A percentile compares a stretch with the other conserved stretches of the same genome.
Evolutionary conservation across 1,284 basidiomycete species (phyloP).

Genomic region (Testicularia cyperi): DNA sequence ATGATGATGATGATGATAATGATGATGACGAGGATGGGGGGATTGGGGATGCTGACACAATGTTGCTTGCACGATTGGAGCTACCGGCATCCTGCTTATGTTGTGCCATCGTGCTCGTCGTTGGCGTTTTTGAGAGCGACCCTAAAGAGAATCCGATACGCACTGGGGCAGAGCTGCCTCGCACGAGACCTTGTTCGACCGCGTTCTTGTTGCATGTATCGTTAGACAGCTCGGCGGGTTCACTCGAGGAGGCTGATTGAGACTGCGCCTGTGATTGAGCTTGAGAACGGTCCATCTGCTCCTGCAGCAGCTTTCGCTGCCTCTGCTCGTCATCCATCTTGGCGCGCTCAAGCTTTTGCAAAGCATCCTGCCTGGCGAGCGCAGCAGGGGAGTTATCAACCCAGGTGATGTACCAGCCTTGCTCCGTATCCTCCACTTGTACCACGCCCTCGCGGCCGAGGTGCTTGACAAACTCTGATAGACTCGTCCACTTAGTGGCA

Average conservation of each 20-base stretch:
- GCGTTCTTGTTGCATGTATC: slow-evolving; percentile 7
- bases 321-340: slow-evolving; percentile 92
- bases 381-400: slow-evolving; percentile 94
- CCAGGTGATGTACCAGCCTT: slow-evolving; percentile 96
- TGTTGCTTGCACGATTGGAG: no score
- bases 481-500: slow-evolving; percentile 91
- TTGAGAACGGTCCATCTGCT: slow-evolving; percentile 87
- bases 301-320: slow-evolving; percentile 81
- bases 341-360: slow-evolving; percentile 87
- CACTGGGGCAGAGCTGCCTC: slow-evolving; percentile 28
- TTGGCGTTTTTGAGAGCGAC: not conserved
- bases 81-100: no score
- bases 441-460: slow-evolving; percentile 84
- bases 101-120: no score
- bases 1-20: not conserved
- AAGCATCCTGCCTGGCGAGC: slow-evolving; percentile 83
- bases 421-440: slow-evolving; percentile 94
- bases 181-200: slow-evolving; percentile 23
- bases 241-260: slow-evolving; percentile 55
- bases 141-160: slow-evolving; percentile 36
- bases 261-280: no score
- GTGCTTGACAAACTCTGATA: slow-evolving; percentile 90
- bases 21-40: not conserved
- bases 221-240: not conserved
- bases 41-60: no score